Base-by-base conservation (phyloP, 2,329 filamentous ascomycete species). In the Alternaria viburni region DNA sequence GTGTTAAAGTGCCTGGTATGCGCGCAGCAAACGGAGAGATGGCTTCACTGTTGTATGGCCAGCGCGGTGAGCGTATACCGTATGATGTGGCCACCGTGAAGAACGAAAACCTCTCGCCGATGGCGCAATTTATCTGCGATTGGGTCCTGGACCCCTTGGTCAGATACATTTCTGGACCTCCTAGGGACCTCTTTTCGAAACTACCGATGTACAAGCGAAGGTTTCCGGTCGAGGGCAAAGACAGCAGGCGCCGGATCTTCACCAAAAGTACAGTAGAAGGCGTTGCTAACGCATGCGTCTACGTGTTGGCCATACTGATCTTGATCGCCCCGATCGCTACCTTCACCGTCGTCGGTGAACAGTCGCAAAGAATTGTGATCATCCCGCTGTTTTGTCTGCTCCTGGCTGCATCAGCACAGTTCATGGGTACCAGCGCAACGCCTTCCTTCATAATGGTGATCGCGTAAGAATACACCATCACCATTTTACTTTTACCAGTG, bases 1-100 rank as follows among this genome's bases (percentile, higher is more conserved):
- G 45, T 36, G 19, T 26, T 12, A 11, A 45, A 2, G 6, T 9
- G 15, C 8, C 4, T 13, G 26, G 25, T 56, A 26, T 21, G 11
- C 51, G 59, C 5, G 59, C 44, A 3, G 59, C 59, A 13, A 65
- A 65, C 13, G 59, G 59, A 4, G 59, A 62, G 28, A 6, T 60
- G 19, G 19, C 49, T 15, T 32, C 19, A 5, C 54, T 49, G 11
- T 55, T 49, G 11, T 57, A 62, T 21, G 57, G 61, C 8, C 12
- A 32, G 2, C 6, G 19, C 1, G 45, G 41, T 3, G 23, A 49
- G 0, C 28, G 10, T 12, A 19, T 57, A 13, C 57, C 57, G 10
- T 7, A 4, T 21, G 6, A 57, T 19, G 4, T 59, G 12, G 21
- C 25, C 15, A 32, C 52, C 4, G n/a, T 19, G 10, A 15, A 51